A percentile compares a stretch with the other conserved stretches of the same genome.
These are phyloP conservation scores for Athelia sp. DNA, from an alignment of 1,284 basidiomycete genomes.

Conservation along the genomic window DNA sequence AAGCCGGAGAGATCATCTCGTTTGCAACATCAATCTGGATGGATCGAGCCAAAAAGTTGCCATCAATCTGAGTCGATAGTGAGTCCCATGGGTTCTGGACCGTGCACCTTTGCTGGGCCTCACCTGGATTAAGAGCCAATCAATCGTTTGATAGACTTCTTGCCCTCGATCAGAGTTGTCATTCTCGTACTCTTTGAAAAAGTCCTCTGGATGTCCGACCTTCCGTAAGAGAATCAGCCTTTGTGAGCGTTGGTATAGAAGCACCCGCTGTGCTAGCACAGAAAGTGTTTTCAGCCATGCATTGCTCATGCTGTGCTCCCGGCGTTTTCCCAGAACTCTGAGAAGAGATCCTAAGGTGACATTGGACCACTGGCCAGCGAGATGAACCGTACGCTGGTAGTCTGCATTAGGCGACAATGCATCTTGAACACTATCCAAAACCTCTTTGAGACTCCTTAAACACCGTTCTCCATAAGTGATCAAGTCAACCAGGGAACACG, in stretches of 20 bases:
- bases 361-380: constrained; percentile 12
- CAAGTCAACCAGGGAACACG: background rate
- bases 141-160: constrained; percentile 19
- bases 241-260: constrained; percentile 29
- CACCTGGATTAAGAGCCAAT: constrained; percentile 48
- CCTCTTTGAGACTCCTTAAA: background rate
- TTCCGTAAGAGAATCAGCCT: constrained; percentile 20
- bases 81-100: background rate
- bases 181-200: constrained; percentile 30
- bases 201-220: constrained; percentile 19
- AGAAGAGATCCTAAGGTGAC: constrained; percentile 21
- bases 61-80: constrained; percentile 34
- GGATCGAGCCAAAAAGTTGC: constrained; percentile 33
- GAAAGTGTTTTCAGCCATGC: constrained; percentile 13
- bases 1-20: constrained; percentile 42
- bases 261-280: constrained; percentile 18
- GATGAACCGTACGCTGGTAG: background rate
- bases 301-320: constrained; percentile 20
- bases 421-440: background rate
- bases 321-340: constrained; percentile 4
- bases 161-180: constrained; percentile 12
- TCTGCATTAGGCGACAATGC: background rate
- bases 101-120: background rate
- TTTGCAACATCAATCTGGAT: constrained; percentile 36
- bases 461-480: background rate